Evolutionary conservation across 495 filamentous ascomycete species (phyloP), one percentile per base, ranked within the genome.

Genomic region (Aspergillus cavernicola): DNA sequence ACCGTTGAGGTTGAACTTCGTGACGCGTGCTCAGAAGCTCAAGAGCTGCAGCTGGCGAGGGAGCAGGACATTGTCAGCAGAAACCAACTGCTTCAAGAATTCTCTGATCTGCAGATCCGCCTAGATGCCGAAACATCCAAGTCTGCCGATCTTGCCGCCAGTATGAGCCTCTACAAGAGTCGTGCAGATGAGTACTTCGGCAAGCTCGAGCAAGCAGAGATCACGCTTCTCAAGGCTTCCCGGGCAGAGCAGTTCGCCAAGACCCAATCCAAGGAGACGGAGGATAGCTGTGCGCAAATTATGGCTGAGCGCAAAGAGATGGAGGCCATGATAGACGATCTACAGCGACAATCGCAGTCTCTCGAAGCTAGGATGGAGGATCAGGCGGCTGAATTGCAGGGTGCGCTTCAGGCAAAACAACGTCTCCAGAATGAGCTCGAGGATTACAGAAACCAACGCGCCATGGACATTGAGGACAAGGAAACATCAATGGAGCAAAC

Each of bases 401-500:
- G 81, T 33, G 92, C 90, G 12, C 71, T 90, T 19, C 92, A 97
- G 72, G 84, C 91, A 6, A 96, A 95, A 76, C 96, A 95, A 67
- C 83, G 93, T 38, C 81, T 98, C 6, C 93, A 98, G 69, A 92
- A 98, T 64, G 93, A 98, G 67, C 87, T 98, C 4, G 93, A 97
- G 70, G 93, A 98, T 65, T 98, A 97, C 71, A 84, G 95, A 50
- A 93, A 84, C 65, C 90, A 96, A 66, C 84, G 92, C 32, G 92
- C 92, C 26, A 95, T 95, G 58, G 93, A 98, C 62, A 85, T 97
- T 22, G 93, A 97, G 70, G 93, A 98, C 68, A 96, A 93, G 63
- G 93, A 97, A 67, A 85, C 86, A 7, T 92, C 87, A 35, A 89
- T 96, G 84, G 95, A 98, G 70, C 93, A 98, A 68, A 97, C 93